These are phyloP conservation scores for Leccinum disarticulatum DNA, from an alignment of 768 basidiomycete genomes.

Conservation along the genomic window DNA sequence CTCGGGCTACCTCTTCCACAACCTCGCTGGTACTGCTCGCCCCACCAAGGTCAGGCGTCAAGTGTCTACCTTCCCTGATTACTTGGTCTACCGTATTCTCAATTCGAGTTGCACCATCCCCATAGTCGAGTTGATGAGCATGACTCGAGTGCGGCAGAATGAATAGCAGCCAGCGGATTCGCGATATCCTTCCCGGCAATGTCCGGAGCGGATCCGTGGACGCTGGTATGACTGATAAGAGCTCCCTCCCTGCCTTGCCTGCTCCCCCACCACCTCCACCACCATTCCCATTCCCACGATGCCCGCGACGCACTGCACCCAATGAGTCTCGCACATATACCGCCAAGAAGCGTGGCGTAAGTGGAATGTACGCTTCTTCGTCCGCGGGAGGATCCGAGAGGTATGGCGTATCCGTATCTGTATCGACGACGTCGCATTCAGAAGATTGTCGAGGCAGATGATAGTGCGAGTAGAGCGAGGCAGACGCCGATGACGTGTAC, in stretches of 20 bases:
- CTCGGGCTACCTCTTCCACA: constrained; percentile 57
- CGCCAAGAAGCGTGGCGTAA: constrained; percentile 53
- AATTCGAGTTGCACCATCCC: constrained; percentile 73
- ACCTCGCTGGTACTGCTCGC: constrained; percentile 79
- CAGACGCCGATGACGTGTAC: constrained; percentile 22
- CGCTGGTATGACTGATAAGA: constrained; percentile 47
- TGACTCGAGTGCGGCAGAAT: constrained; percentile 79
- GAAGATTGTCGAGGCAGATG: constrained; percentile 18
- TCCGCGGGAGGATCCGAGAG: constrained; percentile 60
- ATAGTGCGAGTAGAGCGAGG: constrained; percentile 27
- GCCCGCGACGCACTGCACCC: constrained; percentile 28
- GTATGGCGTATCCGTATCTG: constrained; percentile 39
- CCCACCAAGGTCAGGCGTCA: constrained; percentile 91
- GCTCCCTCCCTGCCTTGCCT: constrained; percentile 3
- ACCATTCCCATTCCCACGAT: neutral
- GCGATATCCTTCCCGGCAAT: constrained; percentile 88
- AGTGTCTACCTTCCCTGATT: constrained; percentile 68
- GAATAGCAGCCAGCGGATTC: constrained; percentile 96
- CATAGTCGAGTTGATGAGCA: constrained; percentile 89
- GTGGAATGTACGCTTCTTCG: constrained; percentile 64
- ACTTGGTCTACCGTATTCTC: constrained; percentile 88
- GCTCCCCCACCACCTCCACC: constrained; percentile 1
- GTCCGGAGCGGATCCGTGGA: constrained; percentile 97
- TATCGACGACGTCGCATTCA: constrained; percentile 22
- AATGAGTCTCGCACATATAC: constrained; percentile 48